phyloP scores from a whole-genome alignment of 129 eudicot genomes.

The Dittrichia graveolens region DNA sequence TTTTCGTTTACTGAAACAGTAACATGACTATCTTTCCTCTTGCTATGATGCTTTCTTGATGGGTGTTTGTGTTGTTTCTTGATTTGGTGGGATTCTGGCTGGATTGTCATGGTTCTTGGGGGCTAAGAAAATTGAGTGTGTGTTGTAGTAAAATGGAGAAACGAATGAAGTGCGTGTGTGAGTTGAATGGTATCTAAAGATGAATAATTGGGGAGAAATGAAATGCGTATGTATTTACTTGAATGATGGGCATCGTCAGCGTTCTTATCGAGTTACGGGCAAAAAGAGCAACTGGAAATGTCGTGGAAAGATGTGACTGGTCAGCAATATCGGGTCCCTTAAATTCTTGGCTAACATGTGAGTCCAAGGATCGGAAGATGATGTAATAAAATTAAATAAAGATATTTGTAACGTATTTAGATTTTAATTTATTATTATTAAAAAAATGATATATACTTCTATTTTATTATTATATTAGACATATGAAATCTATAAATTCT shows the following conservation, averaged over 20 bases:
- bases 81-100: conserved; percentile 26
- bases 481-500: too few relatives aligned
- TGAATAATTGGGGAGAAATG: neutral
- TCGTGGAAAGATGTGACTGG: conserved; percentile 32
- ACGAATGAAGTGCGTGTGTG: conserved; percentile 1
- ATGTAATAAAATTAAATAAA: neutral
- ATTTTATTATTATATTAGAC: too few relatives aligned
- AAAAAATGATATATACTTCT: neutral
- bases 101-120: conserved; percentile 43
- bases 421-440: neutral
- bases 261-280: conserved; percentile 32
- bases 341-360: neutral
- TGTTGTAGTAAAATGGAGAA: neutral
- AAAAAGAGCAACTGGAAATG: neutral
- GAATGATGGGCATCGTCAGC: conserved; percentile 26
- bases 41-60: conserved; percentile 46
- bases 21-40: conserved; percentile 38
- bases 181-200: conserved; percentile 9
- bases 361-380: neutral
- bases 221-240: neutral
- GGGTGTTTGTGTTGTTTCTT: conserved; percentile 49
- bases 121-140: neutral
- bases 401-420: neutral
- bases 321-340: conserved; percentile 24
- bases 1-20: conserved; percentile 43